Conservation (phyloP, 345 rosid genomes). For the Boechera divaricarpa region DNA sequence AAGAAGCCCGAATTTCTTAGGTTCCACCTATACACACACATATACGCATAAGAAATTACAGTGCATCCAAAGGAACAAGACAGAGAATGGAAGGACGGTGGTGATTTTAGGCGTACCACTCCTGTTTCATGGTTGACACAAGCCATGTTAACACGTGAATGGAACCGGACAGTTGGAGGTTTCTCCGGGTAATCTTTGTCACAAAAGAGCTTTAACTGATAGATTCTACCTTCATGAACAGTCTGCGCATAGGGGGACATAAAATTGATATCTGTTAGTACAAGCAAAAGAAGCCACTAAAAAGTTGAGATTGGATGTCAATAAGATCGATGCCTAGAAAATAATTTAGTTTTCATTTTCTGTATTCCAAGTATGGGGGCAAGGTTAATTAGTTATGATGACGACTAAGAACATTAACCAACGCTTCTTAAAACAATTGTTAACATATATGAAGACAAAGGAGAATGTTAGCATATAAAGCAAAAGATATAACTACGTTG, state of each 20-base stretch:
- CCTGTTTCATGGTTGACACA: slow-evolving; percentile 97
- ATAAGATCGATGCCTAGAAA: not conserved
- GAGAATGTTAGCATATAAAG: not conserved
- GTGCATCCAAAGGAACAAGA: not conserved
- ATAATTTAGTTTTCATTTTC: not conserved
- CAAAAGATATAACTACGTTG: slow-evolving; percentile 64
- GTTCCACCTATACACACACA: slow-evolving; percentile 57
- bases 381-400: not conserved
- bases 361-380: not conserved
- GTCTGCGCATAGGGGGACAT: slow-evolving; percentile 52
- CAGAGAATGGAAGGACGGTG: not conserved
- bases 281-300: not conserved
- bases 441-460: not conserved
- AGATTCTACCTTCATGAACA: slow-evolving; percentile 96
- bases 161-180: slow-evolving; percentile 95
- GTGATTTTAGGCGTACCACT: slow-evolving; percentile 60
- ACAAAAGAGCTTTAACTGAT: slow-evolving; percentile 96
- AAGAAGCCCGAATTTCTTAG: slow-evolving; percentile 73
- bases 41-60: slow-evolving; percentile 1
- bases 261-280: slow-evolving; percentile 4
- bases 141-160: slow-evolving; percentile 90
- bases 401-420: not conserved
- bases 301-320: not conserved
- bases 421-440: slow-evolving; percentile 4
- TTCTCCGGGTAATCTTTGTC: slow-evolving; percentile 98